Conservation (phyloP, 1,139 yeast species). For the Candida sanyaensis region DNA sequence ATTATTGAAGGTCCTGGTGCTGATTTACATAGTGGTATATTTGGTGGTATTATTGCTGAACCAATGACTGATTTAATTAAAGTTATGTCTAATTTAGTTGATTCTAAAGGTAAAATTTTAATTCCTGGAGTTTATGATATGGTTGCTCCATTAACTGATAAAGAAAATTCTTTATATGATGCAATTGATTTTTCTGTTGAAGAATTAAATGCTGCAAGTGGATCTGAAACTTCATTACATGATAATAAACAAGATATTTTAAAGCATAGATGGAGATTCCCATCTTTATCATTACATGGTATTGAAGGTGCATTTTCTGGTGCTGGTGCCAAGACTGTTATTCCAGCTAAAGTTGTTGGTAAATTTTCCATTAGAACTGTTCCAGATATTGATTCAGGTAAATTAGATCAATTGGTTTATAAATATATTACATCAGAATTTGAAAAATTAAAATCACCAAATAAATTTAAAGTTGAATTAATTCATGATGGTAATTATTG, state of each 20-base stretch:
- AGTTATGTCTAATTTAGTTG: conserved; percentile 75
- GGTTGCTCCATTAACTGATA: conserved; percentile 90
- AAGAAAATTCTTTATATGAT: conserved; percentile 79
- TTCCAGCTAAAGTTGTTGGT: conserved; percentile 92
- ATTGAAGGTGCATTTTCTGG: conserved; percentile 96
- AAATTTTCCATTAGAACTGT: conserved; percentile 97
- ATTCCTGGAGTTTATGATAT: conserved; percentile 89
- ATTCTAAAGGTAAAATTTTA: conserved; percentile 74
- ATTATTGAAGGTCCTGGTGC: conserved; percentile 89
- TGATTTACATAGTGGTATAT: conserved; percentile 95
- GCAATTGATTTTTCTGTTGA: conserved; percentile 80
- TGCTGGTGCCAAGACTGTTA: conserved; percentile 96
- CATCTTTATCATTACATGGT: conserved; percentile 94
- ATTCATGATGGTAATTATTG: conserved; percentile 96
- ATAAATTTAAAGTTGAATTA: conserved; percentile 68
- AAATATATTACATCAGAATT: conserved; percentile 69
- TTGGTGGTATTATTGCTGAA: conserved; percentile 96
- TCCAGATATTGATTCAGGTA: conserved; percentile 82
- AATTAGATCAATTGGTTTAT: conserved; percentile 76
- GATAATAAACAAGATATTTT: conserved; percentile 78
- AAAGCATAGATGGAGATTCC: conserved; percentile 99
- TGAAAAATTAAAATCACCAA: conserved; percentile 70
- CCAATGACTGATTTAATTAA: conserved; percentile 94
- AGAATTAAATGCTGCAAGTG: conserved; percentile 86
- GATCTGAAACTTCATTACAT: conserved; percentile 80